Percentiles rank a stretch among this genome's conserved stretches.
phyloP scores from a whole-genome alignment of 1,139 yeast species.

The Kazachstania sp. region DNA sequence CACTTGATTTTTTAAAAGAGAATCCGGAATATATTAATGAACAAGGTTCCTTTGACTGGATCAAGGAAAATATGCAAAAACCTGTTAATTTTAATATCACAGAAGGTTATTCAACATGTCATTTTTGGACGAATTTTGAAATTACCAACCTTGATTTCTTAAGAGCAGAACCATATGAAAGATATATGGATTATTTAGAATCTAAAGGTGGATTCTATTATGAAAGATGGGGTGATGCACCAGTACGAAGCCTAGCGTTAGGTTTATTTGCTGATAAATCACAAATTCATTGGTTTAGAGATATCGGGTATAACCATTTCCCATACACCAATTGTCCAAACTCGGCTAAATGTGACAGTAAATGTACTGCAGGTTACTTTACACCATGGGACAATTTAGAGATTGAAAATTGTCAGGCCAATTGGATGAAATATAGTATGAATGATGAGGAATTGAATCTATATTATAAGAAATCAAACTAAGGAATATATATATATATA shows the following conservation, averaged over 20 bases:
- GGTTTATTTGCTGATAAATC: constrained; percentile 63
- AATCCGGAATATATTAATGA: constrained; percentile 57
- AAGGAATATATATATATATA: not conserved
- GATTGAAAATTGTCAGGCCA: constrained; percentile 65
- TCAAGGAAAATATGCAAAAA: constrained; percentile 54
- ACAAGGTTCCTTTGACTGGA: constrained; percentile 64
- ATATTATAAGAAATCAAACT: constrained; percentile 16
- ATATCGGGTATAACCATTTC: constrained; percentile 65
- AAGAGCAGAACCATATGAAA: constrained; percentile 56
- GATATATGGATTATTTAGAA: constrained; percentile 61
- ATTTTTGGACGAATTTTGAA: constrained; percentile 91
- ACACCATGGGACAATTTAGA: constrained; percentile 38
- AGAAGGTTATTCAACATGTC: constrained; percentile 67
- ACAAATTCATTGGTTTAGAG: constrained; percentile 80
- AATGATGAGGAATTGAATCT: constrained; percentile 30
- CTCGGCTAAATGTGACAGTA: constrained; percentile 33
- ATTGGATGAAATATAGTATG: constrained; percentile 61
- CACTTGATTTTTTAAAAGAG: constrained; percentile 42
- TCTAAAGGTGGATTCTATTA: constrained; percentile 70
- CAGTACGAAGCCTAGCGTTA: constrained; percentile 76
- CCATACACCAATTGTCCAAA: constrained; percentile 73
- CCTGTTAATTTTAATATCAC: constrained; percentile 28
- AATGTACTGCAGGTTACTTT: constrained; percentile 42
- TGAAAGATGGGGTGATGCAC: constrained; percentile 97
- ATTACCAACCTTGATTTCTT: constrained; percentile 70